A percentile compares a stretch with the other conserved stretches of the same genome.
These are phyloP conservation scores for Ceratocystis destructans DNA, from an alignment of 2,329 filamentous ascomycete genomes.

Conservation along the genomic window DNA sequence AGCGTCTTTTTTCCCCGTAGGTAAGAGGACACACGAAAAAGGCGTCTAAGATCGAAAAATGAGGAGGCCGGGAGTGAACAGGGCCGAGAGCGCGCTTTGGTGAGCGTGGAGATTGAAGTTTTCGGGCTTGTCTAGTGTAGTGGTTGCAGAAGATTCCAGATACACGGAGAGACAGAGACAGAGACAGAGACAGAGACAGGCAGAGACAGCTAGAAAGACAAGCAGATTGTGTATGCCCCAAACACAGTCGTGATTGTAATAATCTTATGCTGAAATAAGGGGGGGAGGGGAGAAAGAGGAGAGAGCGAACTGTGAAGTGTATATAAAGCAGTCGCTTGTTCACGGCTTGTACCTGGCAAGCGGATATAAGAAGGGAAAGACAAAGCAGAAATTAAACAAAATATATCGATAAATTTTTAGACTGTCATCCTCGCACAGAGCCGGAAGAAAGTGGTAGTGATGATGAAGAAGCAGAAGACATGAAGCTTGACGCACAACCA, in stretches of 20 bases:
- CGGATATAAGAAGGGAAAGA: not conserved
- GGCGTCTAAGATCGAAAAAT: not conserved
- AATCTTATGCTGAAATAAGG: not conserved
- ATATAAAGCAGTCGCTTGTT: not conserved
- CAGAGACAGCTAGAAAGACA: not conserved
- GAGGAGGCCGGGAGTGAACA: constrained; percentile 3
- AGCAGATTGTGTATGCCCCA: not conserved
- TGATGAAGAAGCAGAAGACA: not conserved
- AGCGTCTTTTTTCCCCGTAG: not conserved
- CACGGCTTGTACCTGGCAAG: too few species aligned
- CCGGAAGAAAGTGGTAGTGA: not conserved
- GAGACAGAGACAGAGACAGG: not conserved
- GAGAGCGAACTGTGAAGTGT: not conserved
- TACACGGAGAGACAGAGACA: not conserved
- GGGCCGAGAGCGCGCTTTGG: not conserved
- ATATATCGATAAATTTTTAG: too few species aligned
- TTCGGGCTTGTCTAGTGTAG: not conserved
- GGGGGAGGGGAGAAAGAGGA: not conserved
- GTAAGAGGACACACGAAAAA: not conserved
- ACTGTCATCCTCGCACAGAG: too few species aligned
- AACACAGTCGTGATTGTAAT: not conserved
- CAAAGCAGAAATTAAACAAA: too few species aligned
- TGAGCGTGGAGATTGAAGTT: not conserved
- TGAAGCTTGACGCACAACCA: not conserved
- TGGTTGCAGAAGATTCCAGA: not conserved